phyloP scores from a whole-genome alignment of 169 alveolate genomes.

The Plasmodium vivax region DNA sequence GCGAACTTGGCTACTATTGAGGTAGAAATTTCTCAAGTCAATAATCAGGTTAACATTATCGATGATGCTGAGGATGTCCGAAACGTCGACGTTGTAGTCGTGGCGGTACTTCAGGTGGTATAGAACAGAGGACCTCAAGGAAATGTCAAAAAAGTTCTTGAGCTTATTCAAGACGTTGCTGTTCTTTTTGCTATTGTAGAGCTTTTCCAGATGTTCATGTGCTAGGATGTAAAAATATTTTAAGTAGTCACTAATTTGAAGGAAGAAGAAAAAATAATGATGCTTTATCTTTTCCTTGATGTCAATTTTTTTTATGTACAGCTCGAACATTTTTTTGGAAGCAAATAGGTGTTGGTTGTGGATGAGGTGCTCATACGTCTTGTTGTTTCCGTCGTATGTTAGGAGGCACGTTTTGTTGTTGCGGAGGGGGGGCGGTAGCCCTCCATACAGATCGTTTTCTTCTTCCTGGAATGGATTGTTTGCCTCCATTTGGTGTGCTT shows the following conservation, averaged over 20 bases:
- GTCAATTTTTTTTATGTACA: constrained; percentile 57
- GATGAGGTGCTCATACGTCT: constrained; percentile 54
- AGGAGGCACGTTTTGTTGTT: constrained; percentile 21
- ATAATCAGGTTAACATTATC: constrained; percentile 59
- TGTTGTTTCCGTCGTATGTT: constrained; percentile 27
- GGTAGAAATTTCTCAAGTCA: constrained; percentile 23
- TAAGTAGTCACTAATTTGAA: constrained; percentile 71
- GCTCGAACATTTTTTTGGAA: constrained; percentile 72
- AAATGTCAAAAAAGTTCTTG: constrained; percentile 58
- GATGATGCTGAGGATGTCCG: constrained; percentile 49
- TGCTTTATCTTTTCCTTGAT: constrained; percentile 63
- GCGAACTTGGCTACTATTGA: neutral
- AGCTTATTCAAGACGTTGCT: constrained; percentile 26
- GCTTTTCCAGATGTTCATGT: constrained; percentile 56
- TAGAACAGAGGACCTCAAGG: constrained; percentile 55
- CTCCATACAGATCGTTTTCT: neutral
- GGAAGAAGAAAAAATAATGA: constrained; percentile 67
- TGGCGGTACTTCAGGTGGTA: constrained; percentile 47
- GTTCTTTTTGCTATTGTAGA: constrained; percentile 49
- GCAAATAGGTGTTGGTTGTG: constrained; percentile 75
- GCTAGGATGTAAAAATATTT: constrained; percentile 66
- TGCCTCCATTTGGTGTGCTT: neutral
- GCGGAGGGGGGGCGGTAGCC: neutral
- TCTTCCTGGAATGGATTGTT: neutral
- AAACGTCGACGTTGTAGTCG: constrained; percentile 42